Conservation (phyloP, 768 basidiomycete species). For the Mycena vulgaris region DNA sequence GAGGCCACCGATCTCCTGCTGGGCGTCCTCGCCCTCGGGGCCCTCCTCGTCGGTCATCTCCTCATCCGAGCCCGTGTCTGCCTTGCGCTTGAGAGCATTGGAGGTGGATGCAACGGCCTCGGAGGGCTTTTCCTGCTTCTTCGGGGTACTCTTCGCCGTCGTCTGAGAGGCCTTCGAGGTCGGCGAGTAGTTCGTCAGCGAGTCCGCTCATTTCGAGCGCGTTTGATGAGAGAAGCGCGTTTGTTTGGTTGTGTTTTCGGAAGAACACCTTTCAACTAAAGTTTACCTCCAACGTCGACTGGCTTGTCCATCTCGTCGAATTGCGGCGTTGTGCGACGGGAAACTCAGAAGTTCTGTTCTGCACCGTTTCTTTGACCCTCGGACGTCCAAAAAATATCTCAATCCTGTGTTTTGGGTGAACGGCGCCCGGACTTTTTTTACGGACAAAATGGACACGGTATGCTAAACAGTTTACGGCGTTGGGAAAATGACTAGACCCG, state of each 20-base stretch:
- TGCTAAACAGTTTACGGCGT: too few relatives aligned
- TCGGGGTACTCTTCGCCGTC: constrained; percentile 70
- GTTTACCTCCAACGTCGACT: too few relatives aligned
- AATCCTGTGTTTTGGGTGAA: too few relatives aligned
- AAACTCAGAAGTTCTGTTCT: too few relatives aligned
- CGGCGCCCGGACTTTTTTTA: too few relatives aligned
- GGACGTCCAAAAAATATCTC: too few relatives aligned
- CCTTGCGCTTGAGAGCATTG: constrained; percentile 76
- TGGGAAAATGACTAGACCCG: too few relatives aligned
- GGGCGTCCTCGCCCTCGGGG: constrained; percentile 60
- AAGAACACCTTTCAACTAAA: too few relatives aligned
- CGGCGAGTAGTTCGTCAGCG: constrained; percentile 93
- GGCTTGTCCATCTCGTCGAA: too few relatives aligned
- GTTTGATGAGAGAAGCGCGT: constrained; percentile 5
- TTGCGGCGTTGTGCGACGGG: too few relatives aligned
- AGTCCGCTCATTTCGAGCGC: constrained; percentile 76
- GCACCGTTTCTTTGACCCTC: too few relatives aligned
- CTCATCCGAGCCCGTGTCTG: constrained; percentile 62
- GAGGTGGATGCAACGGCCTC: constrained; percentile 43
- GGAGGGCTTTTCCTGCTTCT: constrained; percentile 46
- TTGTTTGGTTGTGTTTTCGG: constrained; percentile 4
- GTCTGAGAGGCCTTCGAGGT: constrained; percentile 89
- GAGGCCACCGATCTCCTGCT: constrained; percentile 67
- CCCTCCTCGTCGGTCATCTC: constrained; percentile 72
- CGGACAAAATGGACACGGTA: too few relatives aligned